phyloP scores from a whole-genome alignment of 305 asterid species.

The Fraxinus latifolia region DNA sequence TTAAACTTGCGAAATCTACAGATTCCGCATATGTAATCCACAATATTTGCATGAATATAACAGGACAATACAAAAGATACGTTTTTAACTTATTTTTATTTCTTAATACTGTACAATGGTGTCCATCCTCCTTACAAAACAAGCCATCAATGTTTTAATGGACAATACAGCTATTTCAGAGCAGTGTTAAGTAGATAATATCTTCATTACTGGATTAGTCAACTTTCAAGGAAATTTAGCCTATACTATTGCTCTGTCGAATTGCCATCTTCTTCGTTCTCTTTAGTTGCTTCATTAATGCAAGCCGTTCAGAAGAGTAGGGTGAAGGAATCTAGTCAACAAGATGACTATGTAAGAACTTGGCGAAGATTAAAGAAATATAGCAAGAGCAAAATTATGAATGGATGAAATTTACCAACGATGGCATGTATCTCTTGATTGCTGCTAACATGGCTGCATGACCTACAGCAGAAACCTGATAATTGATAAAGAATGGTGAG shows the following conservation, averaged over 20 bases:
- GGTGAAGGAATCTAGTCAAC: constrained; percentile 73
- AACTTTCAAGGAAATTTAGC: constrained; percentile 20
- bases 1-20: neutral
- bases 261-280: constrained; percentile 58
- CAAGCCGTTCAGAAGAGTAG: constrained; percentile 56
- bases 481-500: neutral
- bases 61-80: neutral
- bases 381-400: neutral
- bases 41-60: neutral
- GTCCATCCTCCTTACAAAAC: neutral
- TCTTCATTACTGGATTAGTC: neutral
- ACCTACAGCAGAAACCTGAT: constrained; percentile 75
- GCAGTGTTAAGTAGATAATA: neutral
- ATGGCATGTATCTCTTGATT: constrained; percentile 65
- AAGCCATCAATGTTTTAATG: neutral
- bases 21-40: neutral
- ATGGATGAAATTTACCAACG: constrained; percentile 40
- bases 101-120: neutral
- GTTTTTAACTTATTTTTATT: neutral
- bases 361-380: neutral
- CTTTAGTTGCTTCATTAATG: constrained; percentile 63
- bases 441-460: constrained; percentile 87
- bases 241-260: constrained; percentile 24
- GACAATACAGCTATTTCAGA: neutral
- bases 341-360: constrained; percentile 20